Conservation (phyloP, 148 eudicot genomes). For the Rhododendron kiyosumense region DNA sequence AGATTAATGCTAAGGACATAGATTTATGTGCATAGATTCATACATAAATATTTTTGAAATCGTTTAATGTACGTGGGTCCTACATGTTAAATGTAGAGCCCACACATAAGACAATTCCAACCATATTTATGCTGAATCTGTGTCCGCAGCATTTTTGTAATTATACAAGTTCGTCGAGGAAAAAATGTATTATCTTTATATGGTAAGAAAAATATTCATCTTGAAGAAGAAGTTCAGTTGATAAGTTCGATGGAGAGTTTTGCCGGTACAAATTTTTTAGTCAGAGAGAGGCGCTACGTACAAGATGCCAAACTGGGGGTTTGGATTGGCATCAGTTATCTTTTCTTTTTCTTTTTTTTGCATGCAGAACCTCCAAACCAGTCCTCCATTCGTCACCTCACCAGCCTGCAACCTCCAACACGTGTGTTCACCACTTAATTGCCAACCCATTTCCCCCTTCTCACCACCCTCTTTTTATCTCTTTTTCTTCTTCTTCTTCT, state of each 20-base stretch:
- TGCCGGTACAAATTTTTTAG: background rate
- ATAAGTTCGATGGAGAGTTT: background rate
- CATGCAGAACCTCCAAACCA: slow-evolving; percentile 4
- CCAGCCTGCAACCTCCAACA: background rate
- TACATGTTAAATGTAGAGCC: too few species aligned
- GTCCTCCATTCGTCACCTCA: background rate
- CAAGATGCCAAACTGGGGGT: background rate
- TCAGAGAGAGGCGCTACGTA: background rate
- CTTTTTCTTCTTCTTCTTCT: background rate
- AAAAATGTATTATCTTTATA: too few species aligned
- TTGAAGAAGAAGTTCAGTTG: background rate
- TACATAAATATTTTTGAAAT: too few species aligned
- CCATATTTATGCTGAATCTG: too few species aligned
- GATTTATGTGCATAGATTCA: too few species aligned
- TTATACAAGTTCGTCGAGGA: too few species aligned
- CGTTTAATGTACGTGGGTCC: too few species aligned
- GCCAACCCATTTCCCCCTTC: background rate
- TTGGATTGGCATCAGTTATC: background rate
- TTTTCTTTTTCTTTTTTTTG: background rate
- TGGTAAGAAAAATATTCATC: background rate
- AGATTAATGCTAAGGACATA: too few species aligned
- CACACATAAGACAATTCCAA: too few species aligned
- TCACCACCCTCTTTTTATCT: background rate
- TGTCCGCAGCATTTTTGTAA: too few species aligned
- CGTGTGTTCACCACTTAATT: background rate